These are phyloP conservation scores for Fremontodendron californicum DNA, from an alignment of 345 rosid species.

Conservation along the genomic window DNA sequence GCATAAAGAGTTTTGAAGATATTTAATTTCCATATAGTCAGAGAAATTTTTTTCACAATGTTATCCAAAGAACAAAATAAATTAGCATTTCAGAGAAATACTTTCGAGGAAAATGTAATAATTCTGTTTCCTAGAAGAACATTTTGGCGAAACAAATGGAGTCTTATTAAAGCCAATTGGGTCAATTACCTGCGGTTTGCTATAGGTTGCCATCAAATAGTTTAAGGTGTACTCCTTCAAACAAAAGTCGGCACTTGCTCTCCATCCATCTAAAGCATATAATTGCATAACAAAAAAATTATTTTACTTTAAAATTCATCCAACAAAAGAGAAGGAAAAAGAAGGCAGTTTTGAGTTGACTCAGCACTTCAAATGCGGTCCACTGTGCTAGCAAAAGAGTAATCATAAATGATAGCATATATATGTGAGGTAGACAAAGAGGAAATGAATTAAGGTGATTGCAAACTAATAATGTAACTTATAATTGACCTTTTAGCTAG, in stretches of 20 bases:
- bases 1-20: background rate
- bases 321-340: background rate
- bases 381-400: background rate
- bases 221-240: constrained; percentile 49
- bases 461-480: background rate
- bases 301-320: background rate
- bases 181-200: constrained; percentile 70
- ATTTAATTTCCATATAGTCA: background rate
- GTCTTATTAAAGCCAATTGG: background rate
- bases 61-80: background rate
- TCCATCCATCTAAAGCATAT: constrained; percentile 51
- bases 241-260: constrained; percentile 45
- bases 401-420: background rate
- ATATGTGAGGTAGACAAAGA: background rate
- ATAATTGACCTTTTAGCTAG: background rate
- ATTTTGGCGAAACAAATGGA: background rate
- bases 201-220: constrained; percentile 64
- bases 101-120: background rate
- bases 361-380: background rate
- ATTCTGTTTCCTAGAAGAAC: background rate
- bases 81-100: background rate
- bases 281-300: constrained; percentile 2
- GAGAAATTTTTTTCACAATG: background rate
- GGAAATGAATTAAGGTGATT: background rate
- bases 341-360: background rate